Conservation (phyloP, 805 yeast species). For the Yamadazyma sp. region DNA sequence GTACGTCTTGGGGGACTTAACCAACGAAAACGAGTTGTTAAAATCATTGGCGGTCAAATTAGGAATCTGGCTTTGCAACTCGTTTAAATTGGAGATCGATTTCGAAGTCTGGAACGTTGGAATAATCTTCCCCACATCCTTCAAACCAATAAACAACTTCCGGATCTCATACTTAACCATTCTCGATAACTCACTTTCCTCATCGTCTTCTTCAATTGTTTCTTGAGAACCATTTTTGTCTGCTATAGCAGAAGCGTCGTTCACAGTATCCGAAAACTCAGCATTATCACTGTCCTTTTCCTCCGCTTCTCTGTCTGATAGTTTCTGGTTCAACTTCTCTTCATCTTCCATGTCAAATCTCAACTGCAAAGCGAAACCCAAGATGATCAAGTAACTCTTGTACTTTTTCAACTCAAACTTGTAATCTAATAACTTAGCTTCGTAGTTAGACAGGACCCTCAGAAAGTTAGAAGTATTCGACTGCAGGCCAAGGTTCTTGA, state of each 20-base stretch:
- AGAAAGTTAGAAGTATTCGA: constrained; percentile 35
- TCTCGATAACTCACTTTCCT: constrained; percentile 32
- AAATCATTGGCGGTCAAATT: constrained; percentile 17
- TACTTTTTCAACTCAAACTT: constrained; percentile 46
- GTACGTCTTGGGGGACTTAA: constrained; percentile 43
- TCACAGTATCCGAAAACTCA: constrained; percentile 7
- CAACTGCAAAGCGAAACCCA: constrained; percentile 49
- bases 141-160: constrained; percentile 29
- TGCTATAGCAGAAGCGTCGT: constrained; percentile 7
- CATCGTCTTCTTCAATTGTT: constrained; percentile 15
- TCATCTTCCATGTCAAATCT: constrained; percentile 43
- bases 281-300: constrained; percentile 6
- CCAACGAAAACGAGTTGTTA: constrained; percentile 23
- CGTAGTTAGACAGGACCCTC: constrained; percentile 38
- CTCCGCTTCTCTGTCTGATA: neutral
- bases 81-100: constrained; percentile 23
- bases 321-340: constrained; percentile 18
- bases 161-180: constrained; percentile 35
- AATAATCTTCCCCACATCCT: constrained; percentile 31
- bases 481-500: constrained; percentile 27
- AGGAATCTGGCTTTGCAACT: constrained; percentile 16
- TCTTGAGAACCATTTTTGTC: constrained; percentile 2
- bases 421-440: constrained; percentile 41
- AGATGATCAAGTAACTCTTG: constrained; percentile 43
- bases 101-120: constrained; percentile 33